These are phyloP conservation scores for Amanita phalloides DNA, from an alignment of 768 basidiomycete species.

Conservation along the genomic window DNA sequence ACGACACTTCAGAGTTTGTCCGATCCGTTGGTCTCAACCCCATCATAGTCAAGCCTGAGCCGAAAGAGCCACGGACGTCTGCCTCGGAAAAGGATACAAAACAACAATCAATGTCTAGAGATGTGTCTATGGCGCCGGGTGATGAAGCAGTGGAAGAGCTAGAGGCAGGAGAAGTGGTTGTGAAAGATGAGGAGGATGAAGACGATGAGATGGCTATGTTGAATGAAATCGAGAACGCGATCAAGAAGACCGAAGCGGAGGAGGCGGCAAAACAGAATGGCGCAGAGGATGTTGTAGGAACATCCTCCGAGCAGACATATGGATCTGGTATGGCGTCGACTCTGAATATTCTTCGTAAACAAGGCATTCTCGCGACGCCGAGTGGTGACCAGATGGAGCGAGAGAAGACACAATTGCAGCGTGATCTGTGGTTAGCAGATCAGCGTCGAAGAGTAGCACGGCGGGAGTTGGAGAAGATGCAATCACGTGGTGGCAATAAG, in stretches of 20 bases:
- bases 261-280: constrained; percentile 25
- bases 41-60: constrained; percentile 38
- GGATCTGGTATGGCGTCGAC: constrained; percentile 82
- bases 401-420: constrained; percentile 73
- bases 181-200: constrained; percentile 72
- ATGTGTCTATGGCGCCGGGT: constrained; percentile 44
- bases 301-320: constrained; percentile 70
- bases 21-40: constrained; percentile 70
- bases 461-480: constrained; percentile 71
- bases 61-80: constrained; percentile 20
- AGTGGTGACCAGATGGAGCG: constrained; percentile 58
- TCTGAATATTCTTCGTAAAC: constrained; percentile 78
- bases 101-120: constrained; percentile 32
- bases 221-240: constrained; percentile 60
- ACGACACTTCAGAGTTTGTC: constrained; percentile 96
- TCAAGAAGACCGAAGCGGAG: constrained; percentile 54
- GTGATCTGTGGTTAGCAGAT: constrained; percentile 86
- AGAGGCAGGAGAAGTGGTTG: constrained; percentile 70
- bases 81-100: constrained; percentile 16
- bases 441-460: constrained; percentile 66
- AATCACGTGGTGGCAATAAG: constrained; percentile 69
- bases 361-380: constrained; percentile 73
- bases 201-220: constrained; percentile 66
- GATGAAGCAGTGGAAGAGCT: constrained; percentile 65
- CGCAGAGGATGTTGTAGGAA: constrained; percentile 35